These are phyloP conservation scores for Solanum chiquidenum DNA, from an alignment of 257 asterid genomes.

Conservation along the genomic window DNA sequence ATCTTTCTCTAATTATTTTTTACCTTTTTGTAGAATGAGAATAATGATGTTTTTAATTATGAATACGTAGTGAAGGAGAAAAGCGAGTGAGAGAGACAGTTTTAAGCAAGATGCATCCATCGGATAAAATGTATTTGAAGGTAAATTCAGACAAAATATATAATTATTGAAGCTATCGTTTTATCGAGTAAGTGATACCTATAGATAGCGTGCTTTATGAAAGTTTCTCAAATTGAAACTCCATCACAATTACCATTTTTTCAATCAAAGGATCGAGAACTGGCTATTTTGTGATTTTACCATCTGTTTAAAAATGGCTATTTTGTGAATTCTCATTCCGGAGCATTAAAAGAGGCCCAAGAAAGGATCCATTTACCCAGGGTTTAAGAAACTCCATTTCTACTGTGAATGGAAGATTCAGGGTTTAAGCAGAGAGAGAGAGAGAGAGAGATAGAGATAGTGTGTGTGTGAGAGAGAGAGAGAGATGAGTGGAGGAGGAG, in stretches of 20 bases:
- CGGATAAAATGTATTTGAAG: background rate
- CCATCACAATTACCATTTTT: too few species aligned
- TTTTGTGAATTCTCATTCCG: background rate
- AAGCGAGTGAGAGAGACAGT: background rate
- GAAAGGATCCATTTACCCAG: background rate
- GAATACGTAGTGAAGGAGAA: too few species aligned
- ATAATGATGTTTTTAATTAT: too few species aligned
- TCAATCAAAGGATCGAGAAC: too few species aligned
- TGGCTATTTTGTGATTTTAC: background rate
- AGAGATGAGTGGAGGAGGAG: slow-evolving; percentile 11
- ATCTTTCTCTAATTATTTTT: too few species aligned
- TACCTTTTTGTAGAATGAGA: background rate
- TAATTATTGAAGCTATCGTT: background rate
- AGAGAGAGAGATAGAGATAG: background rate
- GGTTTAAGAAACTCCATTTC: background rate
- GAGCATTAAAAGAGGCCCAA: background rate
- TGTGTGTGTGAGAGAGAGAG: background rate
- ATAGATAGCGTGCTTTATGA: too few species aligned
- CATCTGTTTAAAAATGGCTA: background rate
- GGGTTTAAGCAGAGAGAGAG: background rate
- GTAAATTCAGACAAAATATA: too few species aligned
- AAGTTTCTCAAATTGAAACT: too few species aligned
- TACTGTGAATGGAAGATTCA: background rate
- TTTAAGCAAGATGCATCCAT: background rate
- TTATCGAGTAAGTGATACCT: too few species aligned